phyloP scores from a whole-genome alignment of 1,139 yeast species.

The Ogataea hybrid region DNA sequence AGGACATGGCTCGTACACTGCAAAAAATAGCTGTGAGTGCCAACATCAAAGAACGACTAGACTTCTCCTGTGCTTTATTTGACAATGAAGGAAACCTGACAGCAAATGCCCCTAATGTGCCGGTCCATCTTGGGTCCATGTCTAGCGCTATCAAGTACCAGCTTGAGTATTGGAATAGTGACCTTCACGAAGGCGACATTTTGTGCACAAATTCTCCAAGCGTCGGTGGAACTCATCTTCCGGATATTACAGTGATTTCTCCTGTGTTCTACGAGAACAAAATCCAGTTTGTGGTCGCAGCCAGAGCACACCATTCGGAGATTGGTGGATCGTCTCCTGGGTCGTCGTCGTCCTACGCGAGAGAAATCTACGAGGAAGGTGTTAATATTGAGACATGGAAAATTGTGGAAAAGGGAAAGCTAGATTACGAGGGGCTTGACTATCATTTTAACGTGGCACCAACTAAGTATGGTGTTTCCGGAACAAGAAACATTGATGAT shows the following conservation, averaged over 20 bases:
- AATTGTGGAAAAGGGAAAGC: constrained; percentile 47
- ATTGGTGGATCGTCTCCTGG: constrained; percentile 65
- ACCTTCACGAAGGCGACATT: constrained; percentile 52
- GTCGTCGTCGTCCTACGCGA: constrained; percentile 56
- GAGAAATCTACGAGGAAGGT: constrained; percentile 57
- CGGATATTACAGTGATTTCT: constrained; percentile 77
- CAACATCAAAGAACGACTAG: constrained; percentile 81
- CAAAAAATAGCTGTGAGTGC: constrained; percentile 81
- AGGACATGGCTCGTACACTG: constrained; percentile 82
- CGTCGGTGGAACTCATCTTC: constrained; percentile 58
- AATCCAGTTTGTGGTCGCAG: constrained; percentile 54
- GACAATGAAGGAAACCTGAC: constrained; percentile 69
- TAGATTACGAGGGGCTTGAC: constrained; percentile 50
- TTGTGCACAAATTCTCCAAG: constrained; percentile 52
- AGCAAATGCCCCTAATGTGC: constrained; percentile 69
- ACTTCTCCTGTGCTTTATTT: constrained; percentile 82
- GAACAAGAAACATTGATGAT: constrained; percentile 53
- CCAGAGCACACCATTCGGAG: constrained; percentile 62
- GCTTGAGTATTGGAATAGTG: constrained; percentile 45
- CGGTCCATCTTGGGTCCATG: constrained; percentile 86
- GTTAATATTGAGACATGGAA: constrained; percentile 54
- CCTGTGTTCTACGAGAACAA: constrained; percentile 46
- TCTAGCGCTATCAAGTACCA: constrained; percentile 46
- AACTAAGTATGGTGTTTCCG: constrained; percentile 47
- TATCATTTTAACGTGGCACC: constrained; percentile 49